Conservation (phyloP, 2,329 filamentous ascomycete genomes). For the Cytospora schulzeri region DNA sequence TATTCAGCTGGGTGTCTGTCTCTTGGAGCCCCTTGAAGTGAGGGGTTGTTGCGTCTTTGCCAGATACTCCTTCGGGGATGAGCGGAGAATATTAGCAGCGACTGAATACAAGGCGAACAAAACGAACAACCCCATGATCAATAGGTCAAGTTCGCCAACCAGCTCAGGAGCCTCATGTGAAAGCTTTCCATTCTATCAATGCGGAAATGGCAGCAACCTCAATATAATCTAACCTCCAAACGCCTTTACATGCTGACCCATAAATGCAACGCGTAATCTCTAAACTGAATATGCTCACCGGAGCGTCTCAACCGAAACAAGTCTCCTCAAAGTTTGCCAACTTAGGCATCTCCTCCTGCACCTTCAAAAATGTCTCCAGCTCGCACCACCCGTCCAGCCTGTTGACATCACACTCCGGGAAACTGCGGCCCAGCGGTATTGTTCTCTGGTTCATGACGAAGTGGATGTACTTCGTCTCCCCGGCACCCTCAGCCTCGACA, state of each 20-base stretch:
- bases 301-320: conserved; percentile 56
- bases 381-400: conserved; percentile 79
- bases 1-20: background rate
- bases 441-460: conserved; percentile 76
- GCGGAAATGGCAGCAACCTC: background rate
- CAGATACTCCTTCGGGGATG: no score
- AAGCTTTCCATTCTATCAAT: background rate
- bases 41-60: background rate
- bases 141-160: background rate
- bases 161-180: background rate
- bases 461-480: conserved; percentile 69
- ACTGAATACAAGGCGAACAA: background rate
- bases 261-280: background rate
- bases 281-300: background rate
- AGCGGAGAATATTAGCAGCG: background rate
- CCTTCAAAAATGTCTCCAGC: conserved; percentile 64
- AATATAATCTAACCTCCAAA: background rate
- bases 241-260: conserved; percentile 10
- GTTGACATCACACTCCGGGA: conserved; percentile 61
- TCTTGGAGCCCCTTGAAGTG: background rate
- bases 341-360: conserved; percentile 60
- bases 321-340: conserved; percentile 65
- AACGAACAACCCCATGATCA: background rate
- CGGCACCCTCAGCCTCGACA: conserved; percentile 36
- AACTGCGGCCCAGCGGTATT: conserved; percentile 67